A percentile compares a stretch with the other conserved stretches of the same genome.
Evolutionary conservation across 2,329 filamentous ascomycete genomes (phyloP).

Genomic region (Pseudogymnoascus sp.): DNA sequence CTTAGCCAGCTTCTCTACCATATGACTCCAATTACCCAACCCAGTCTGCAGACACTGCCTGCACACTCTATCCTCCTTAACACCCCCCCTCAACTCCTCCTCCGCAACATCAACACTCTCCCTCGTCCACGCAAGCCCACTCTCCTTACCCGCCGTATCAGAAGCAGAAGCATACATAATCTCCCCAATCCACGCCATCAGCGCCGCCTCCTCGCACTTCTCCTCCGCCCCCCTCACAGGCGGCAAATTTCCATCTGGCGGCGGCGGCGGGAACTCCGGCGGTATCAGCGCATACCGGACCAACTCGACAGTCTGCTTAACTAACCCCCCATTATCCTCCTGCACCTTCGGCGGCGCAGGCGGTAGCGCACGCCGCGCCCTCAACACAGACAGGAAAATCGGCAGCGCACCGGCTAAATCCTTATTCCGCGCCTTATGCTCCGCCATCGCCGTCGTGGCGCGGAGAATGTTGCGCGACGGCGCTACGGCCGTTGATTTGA

Average conservation of each 20-base stretch:
- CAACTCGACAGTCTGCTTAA: slow-evolving; percentile 23
- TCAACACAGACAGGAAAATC: slow-evolving; percentile 76
- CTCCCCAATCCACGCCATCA: slow-evolving; percentile 89
- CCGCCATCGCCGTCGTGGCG: slow-evolving; percentile 68
- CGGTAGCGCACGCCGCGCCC: slow-evolving; percentile 59
- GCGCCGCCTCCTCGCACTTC: slow-evolving; percentile 73
- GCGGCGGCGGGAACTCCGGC: slow-evolving; percentile 62
- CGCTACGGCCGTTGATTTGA: slow-evolving; percentile 48
- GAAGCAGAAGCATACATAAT: slow-evolving; percentile 69
- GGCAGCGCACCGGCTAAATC: slow-evolving; percentile 65
- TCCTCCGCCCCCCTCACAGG: slow-evolving; percentile 57
- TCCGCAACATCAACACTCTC: slow-evolving; percentile 79
- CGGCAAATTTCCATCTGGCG: slow-evolving; percentile 59
- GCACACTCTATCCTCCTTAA: slow-evolving; percentile 50
- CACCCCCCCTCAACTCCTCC: slow-evolving; percentile 41
- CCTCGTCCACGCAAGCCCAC: slow-evolving; percentile 80
- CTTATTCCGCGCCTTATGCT: slow-evolving; percentile 63
- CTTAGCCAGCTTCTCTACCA: slow-evolving; percentile 56
- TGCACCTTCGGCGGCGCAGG: slow-evolving; percentile 23
- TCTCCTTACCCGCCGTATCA: slow-evolving; percentile 41
- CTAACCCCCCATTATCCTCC: slow-evolving; percentile 17
- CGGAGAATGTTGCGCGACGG: slow-evolving; percentile 68
- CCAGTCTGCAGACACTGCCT: slow-evolving; percentile 69
- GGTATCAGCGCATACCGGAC: slow-evolving; percentile 33
- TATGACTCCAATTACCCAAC: slow-evolving; percentile 72